These are phyloP conservation scores for Aphanomyces invadans DNA, from an alignment of 352 stramenopile genomes.

Conservation along the genomic window DNA sequence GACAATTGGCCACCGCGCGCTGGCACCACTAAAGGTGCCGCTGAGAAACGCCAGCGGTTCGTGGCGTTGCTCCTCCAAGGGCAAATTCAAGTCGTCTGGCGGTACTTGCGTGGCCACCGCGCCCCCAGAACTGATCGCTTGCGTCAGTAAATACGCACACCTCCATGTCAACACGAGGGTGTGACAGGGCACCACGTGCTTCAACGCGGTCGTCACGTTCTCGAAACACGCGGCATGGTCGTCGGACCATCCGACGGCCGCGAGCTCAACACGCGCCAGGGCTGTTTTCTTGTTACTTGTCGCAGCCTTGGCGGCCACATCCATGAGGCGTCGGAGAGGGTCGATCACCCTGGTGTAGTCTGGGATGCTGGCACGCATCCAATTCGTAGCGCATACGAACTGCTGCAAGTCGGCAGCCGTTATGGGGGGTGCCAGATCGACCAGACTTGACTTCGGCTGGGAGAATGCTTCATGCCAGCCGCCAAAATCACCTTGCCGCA, in stretches of 20 bases:
- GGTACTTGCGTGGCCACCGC: conserved; percentile 25
- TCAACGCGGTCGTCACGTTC: conserved; percentile 16
- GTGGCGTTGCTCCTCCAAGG: conserved; percentile 26
- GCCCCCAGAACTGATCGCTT: conserved; percentile 27
- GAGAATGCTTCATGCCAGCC: conserved; percentile 9
- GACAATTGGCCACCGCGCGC: conserved; percentile 26
- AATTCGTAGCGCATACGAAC: conserved; percentile 20
- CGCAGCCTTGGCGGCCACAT: not conserved
- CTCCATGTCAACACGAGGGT: conserved; percentile 11
- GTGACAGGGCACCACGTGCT: conserved; percentile 26
- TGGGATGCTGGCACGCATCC: conserved; percentile 11
- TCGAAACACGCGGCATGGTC: conserved; percentile 22
- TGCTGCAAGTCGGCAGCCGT: conserved; percentile 14
- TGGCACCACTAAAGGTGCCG: conserved; percentile 21
- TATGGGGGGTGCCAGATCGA: not conserved
- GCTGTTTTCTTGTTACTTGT: not conserved
- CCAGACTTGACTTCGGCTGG: conserved; percentile 1
- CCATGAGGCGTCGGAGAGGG: not conserved
- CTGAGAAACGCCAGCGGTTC: conserved; percentile 27
- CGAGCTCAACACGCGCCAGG: not conserved
- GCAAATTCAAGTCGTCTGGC: not conserved
- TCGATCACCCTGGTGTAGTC: not conserved
- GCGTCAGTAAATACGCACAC: conserved; percentile 31
- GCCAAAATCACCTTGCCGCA: too few relatives aligned
- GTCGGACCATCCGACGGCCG: conserved; percentile 13